These are phyloP conservation scores for Xerocomellus amylosporus DNA, from an alignment of 768 basidiomycete species.

Conservation along the genomic window DNA sequence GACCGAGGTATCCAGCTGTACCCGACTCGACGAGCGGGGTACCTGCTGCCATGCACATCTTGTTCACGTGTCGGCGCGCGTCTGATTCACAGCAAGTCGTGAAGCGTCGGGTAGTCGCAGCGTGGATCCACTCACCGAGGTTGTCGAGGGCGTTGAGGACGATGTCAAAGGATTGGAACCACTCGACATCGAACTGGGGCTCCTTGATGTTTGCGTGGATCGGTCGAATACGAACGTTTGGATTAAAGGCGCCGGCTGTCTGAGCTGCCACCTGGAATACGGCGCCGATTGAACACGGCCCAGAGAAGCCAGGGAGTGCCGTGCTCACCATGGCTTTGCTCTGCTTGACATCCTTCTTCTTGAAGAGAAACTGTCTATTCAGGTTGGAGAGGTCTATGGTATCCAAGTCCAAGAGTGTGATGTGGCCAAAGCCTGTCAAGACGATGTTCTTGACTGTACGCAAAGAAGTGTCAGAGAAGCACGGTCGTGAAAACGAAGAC, in stretches of 20 bases:
- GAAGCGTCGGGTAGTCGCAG: background rate
- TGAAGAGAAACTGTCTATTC: conserved; percentile 95
- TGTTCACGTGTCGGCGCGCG: conserved; percentile 93
- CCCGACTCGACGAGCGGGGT: conserved; percentile 94
- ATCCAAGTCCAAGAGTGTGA: conserved; percentile 92
- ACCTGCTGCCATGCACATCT: conserved; percentile 92
- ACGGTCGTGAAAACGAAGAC: conserved; percentile 25
- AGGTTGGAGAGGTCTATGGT: conserved; percentile 98
- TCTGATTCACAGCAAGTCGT: conserved; percentile 45
- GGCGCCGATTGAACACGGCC: background rate
- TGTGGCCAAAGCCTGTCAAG: conserved; percentile 86
- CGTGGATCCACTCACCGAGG: conserved; percentile 58
- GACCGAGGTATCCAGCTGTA: conserved; percentile 94
- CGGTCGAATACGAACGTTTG: conserved; percentile 80
- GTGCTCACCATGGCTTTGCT: conserved; percentile 81
- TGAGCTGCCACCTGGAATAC: conserved; percentile 68
- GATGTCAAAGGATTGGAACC: conserved; percentile 89
- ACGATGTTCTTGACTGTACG: conserved; percentile 90
- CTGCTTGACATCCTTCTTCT: conserved; percentile 95
- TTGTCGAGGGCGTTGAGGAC: conserved; percentile 97
- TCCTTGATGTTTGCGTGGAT: conserved; percentile 97
- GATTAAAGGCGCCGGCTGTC: conserved; percentile 82
- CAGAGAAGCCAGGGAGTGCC: background rate
- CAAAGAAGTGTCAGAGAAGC: background rate
- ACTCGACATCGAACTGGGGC: conserved; percentile 79